Evolutionary conservation across 768 basidiomycete species (phyloP).

Genomic region (Hypholoma sublateritium): DNA sequence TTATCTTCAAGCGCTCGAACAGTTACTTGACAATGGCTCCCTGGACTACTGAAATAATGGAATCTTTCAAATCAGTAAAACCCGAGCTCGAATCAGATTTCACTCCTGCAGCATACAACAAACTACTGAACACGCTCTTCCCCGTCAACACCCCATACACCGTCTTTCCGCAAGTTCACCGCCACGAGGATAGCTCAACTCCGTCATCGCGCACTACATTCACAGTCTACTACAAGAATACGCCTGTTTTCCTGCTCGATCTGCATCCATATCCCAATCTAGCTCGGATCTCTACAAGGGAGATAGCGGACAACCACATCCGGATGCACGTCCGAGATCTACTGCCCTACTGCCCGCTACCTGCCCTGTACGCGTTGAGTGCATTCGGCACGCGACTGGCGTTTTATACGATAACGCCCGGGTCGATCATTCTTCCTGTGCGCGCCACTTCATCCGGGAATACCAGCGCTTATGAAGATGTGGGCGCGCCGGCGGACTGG

Average conservation of each 20-base stretch:
- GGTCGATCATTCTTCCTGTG: constrained; percentile 13
- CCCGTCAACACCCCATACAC: constrained; percentile 31
- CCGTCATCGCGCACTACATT: constrained; percentile 19
- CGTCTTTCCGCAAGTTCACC: constrained; percentile 28
- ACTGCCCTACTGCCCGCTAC: constrained; percentile 20
- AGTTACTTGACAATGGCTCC: constrained; percentile 3
- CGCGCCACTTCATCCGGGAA: constrained; percentile 6
- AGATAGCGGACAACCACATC: constrained; percentile 25
- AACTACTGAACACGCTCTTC: constrained; percentile 34
- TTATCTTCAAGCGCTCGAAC: too few species aligned
- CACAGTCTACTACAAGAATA: constrained; percentile 24
- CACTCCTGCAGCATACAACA: constrained; percentile 31
- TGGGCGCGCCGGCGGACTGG: constrained; percentile 27
- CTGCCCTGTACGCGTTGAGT: constrained; percentile 28
- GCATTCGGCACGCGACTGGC: constrained; percentile 31
- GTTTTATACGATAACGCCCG: constrained; percentile 24
- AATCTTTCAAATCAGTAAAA: constrained; percentile 13
- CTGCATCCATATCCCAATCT: constrained; percentile 23
- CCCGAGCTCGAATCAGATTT: constrained; percentile 22
- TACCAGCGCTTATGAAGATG: constrained; percentile 10
- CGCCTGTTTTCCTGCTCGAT: constrained; percentile 31
- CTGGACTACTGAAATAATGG: constrained; percentile 16
- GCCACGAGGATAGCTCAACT: constrained; percentile 6
- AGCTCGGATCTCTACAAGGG: constrained; percentile 20
- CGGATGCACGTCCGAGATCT: constrained; percentile 27